Evolutionary conservation across 2,329 filamentous ascomycete species (phyloP), one percentile per base, ranked within the genome.

Genomic region (Colletotrichum sp.): DNA sequence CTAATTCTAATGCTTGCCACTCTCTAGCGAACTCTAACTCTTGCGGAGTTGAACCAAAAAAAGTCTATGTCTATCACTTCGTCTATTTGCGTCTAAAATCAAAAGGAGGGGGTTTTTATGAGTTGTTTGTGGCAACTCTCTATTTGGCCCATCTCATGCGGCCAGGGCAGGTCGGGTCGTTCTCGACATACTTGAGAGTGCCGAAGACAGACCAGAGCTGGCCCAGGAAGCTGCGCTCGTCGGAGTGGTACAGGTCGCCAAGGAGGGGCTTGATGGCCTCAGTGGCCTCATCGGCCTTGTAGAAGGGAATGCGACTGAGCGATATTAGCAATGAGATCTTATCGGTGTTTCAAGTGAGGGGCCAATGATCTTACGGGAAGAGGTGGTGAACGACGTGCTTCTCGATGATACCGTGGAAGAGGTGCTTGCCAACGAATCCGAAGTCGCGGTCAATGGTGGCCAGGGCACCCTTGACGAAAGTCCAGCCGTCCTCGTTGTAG

Each of bases 391-490:
- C 86, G 26, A 92, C 91, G 80, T 92, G 91, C 78, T 89, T 89
- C 79, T 91, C 90, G 38, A 83, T 83, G 77, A 93, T 93, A 67
- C 90, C 89, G 82, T 93, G 92, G 85, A 93, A 91, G 78, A 92
- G 84, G 82, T 92, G 89, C 64, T 87, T 88, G 69, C 91, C 89
- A 73, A 92, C 87, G 82, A 91, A 91, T 16, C 91, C 91, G 66
- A 92, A 90, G 58, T 91, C 89, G 64, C 92, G 89, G 82, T 93
- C 92, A 26, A 93, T 86, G 3, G 92, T 93, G 13, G 90, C 88
- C 21, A 90, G 84, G 12, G 91, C 91, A 28, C 92, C 92, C 78
- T 90, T 89, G 78, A 90, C 86, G 79, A 90, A 93, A 34, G 89
- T 92, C 91, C 91, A 93, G 65, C 86, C 86, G 56, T 88, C 86